Base-by-base conservation (phyloP, 2,329 filamentous ascomycete genomes). In the Exophiala sideris region DNA sequence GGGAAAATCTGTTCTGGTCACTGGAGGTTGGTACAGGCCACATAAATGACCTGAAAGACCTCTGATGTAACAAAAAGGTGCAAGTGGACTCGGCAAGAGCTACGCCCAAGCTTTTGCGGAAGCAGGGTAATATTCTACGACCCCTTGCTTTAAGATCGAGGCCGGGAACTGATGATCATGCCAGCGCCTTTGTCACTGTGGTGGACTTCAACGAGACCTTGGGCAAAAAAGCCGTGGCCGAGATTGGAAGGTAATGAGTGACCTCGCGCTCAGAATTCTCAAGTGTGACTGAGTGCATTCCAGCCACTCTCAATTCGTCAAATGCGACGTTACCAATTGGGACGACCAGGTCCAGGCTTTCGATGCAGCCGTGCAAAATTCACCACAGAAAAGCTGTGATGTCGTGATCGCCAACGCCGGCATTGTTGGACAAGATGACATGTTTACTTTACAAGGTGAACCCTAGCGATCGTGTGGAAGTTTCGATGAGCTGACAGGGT, bases 391-490 rank as follows among this genome's bases (percentile, higher is more conserved):
- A 0, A 71, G 69, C 40, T 68, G 75, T 24, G 76, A 78, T 51
- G 62, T 77, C 11, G 76, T 78, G 9, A 71, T 78, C 45, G 74
- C 76, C 1, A 78, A 78, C 58, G 76, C 76, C 1, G 76, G 76
- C 7, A 75, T 77, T 20, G 64, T 65, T 24, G 63, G 68, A 1
- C 65, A 67, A 0, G 73, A 76, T 54, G 67, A 66, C 41, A 45
- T 77, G 16, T 76, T 70, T 66, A 49, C 63, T 11, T 54, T 74
- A 10, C 67, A 74, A 50, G 71, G 71, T 69, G n/a, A 33, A 60
- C 49, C n/a, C n/a, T n/a, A n/a, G n/a, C n/a, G n/a, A n/a, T n/a
- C n/a, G n/a, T n/a, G n/a, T n/a, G n/a, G n/a, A n/a, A n/a, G n/a
- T n/a, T n/a, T n/a, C n/a, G n/a, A n/a, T n/a, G n/a, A n/a, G n/a